These are phyloP conservation scores for Geranium incanum DNA, from an alignment of 441 rosid species.

Conservation along the genomic window DNA sequence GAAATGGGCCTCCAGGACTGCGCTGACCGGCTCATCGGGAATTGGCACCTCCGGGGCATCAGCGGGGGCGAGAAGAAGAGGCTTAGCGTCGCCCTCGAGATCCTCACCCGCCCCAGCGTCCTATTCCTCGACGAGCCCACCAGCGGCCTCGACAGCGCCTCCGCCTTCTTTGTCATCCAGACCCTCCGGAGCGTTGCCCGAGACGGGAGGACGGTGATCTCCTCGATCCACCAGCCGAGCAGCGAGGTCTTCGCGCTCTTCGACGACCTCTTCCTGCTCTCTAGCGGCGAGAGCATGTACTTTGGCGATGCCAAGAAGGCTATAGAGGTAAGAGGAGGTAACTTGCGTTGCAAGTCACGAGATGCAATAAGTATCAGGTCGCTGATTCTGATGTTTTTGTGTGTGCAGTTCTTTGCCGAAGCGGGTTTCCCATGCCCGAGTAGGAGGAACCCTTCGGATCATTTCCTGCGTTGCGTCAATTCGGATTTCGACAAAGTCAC, in stretches of 20 bases:
- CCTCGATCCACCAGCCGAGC: conserved; percentile 96
- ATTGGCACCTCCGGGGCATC: conserved; percentile 79
- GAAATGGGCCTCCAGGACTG: conserved; percentile 95
- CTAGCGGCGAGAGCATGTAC: conserved; percentile 81
- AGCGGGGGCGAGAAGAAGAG: conserved; percentile 98
- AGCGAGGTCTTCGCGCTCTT: conserved; percentile 91
- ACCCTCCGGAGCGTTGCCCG: conserved; percentile 69
- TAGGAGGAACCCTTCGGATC: conserved; percentile 89
- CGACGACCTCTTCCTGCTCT: conserved; percentile 82
- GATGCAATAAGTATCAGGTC: neutral
- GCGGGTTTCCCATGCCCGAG: conserved; percentile 94
- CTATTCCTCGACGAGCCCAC: conserved; percentile 95
- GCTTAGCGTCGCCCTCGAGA: conserved; percentile 75
- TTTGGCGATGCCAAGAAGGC: conserved; percentile 82
- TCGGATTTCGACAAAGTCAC: conserved; percentile 89
- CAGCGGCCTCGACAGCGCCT: conserved; percentile 94
- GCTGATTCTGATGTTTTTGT: neutral
- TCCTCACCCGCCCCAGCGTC: conserved; percentile 60
- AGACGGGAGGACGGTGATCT: conserved; percentile 77
- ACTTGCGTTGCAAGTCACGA: no score
- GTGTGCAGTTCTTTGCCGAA: conserved; percentile 76
- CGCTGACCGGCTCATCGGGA: conserved; percentile 62
- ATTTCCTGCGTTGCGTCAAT: conserved; percentile 85
- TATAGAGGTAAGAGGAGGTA: conserved; percentile 43
- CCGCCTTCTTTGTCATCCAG: conserved; percentile 83